These are phyloP conservation scores for Tuber aestivum DNA, from an alignment of 495 filamentous ascomycete genomes.

Conservation along the genomic window DNA sequence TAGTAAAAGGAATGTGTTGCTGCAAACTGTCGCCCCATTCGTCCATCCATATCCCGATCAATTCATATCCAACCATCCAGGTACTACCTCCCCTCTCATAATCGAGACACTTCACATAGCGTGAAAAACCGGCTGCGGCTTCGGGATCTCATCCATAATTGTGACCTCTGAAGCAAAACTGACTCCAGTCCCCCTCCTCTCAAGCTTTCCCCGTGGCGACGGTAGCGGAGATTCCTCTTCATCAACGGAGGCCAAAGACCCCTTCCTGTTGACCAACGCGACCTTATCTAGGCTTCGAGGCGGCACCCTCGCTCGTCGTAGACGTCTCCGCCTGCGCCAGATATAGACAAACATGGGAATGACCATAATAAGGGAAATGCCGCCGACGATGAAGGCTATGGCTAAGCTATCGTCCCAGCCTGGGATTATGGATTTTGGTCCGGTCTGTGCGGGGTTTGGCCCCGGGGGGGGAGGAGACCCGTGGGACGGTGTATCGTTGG, in stretches of 20 bases:
- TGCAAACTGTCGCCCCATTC: neutral
- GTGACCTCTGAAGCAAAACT: neutral
- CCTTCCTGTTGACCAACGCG: neutral
- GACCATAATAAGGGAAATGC: conserved; percentile 12
- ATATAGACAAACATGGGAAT: conserved; percentile 30
- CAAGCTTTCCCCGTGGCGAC: neutral
- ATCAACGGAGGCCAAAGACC: neutral
- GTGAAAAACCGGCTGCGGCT: neutral
- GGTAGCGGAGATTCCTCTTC: neutral
- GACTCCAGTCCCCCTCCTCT: neutral
- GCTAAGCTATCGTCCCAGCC: conserved; percentile 11
- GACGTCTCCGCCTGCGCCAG: conserved; percentile 21
- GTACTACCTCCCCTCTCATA: neutral
- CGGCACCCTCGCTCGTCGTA: conserved; percentile 8
- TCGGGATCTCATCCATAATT: neutral
- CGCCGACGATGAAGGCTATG: conserved; percentile 20
- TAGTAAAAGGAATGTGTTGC: neutral
- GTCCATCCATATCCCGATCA: neutral
- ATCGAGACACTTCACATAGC: neutral
- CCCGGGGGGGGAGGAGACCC: neutral
- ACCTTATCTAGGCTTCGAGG: neutral
- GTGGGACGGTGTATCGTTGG: neutral
- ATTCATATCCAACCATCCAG: neutral
- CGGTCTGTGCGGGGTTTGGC: neutral
- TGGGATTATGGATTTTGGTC: neutral